Base-by-base conservation (phyloP, 192 early-diverging fungal species). In the Coemansia sp. region DNA sequence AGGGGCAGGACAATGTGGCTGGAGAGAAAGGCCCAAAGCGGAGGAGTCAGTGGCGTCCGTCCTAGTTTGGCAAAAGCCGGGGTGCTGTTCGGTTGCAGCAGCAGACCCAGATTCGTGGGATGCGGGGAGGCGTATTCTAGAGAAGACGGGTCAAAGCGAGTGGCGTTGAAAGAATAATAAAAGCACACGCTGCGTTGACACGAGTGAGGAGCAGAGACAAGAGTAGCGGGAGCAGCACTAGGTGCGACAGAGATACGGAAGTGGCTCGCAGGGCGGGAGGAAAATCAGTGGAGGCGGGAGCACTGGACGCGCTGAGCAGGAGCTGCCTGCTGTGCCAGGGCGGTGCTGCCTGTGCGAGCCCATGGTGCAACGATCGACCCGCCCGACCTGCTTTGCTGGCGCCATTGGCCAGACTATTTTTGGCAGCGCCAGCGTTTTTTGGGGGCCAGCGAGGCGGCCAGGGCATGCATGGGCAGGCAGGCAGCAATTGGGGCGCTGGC, bases 371-470 rank as follows among this genome's bases (percentile, higher is more conserved):
- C 22, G 41, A 43, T 43, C 41, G 41, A 43, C 41, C 22, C 3
- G 14, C n/a, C n/a, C n/a, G n/a, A n/a, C n/a, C n/a, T n/a, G n/a
- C n/a, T n/a, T n/a, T 38, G 11, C 38, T 43, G 8, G 21, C 41
- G 4, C 41, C 3, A 43, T 43, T 43, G 41, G 41, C 19, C 7
- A 32, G 40, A 15, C 48, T 52, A 45, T 60, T 51, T 52, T 53
- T 51, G 51, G 49, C 21, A 17, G 34, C 23, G 46, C 15, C 17
- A 18, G 46, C 27, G 17, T 26, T 31, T 49, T 49, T 49, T 15
- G 46, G 46, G 29, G 29, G 14, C n/a, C n/a, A n/a, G n/a, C n/a
- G n/a, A n/a, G n/a, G n/a, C n/a, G n/a, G n/a, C n/a, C n/a, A n/a
- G n/a, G n/a, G n/a, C n/a, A n/a, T n/a, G n/a, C n/a, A n/a, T n/a